A percentile compares a stretch with the other conserved stretches of the same genome.
phyloP scores from a whole-genome alignment of 169 alveolate species.

The Cryptosporidium tyzzeri region DNA sequence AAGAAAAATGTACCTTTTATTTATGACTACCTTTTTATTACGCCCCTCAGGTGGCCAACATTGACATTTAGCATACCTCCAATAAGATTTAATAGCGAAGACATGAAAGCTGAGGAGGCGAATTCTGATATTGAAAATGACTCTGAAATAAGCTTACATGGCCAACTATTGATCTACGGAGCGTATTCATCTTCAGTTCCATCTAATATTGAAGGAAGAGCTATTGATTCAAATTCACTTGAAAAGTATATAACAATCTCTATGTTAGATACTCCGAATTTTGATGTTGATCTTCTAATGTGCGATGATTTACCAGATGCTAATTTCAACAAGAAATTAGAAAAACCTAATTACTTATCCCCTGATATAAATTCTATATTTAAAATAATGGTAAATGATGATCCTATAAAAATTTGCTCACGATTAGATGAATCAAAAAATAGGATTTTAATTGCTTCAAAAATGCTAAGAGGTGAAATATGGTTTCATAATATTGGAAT shows the following conservation, averaged over 20 bases:
- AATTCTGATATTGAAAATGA: not conserved
- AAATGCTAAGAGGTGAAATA: slow-evolving; percentile 43
- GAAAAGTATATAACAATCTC: slow-evolving; percentile 34
- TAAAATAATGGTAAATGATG: slow-evolving; percentile 26
- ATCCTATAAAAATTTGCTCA: slow-evolving; percentile 35
- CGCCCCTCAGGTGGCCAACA: slow-evolving; percentile 72
- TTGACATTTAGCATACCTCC: slow-evolving; percentile 60
- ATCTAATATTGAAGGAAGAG: slow-evolving; percentile 11
- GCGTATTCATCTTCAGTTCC: not conserved
- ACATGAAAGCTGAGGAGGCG: slow-evolving; percentile 34
- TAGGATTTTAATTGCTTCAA: slow-evolving; percentile 32
- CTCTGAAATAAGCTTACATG: slow-evolving; percentile 12
- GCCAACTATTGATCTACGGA: slow-evolving; percentile 22
- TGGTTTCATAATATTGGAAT: slow-evolving; percentile 24
- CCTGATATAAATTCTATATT: slow-evolving; percentile 43
- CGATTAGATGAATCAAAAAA: slow-evolving; percentile 10
- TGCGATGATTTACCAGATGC: not conserved
- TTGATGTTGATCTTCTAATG: slow-evolving; percentile 43
- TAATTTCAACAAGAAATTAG: not conserved
- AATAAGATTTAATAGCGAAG: slow-evolving; percentile 57
- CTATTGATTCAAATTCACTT: not conserved
- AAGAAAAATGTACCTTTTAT: slow-evolving; percentile 64
- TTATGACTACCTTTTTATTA: slow-evolving; percentile 60
- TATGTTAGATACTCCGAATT: slow-evolving; percentile 37
- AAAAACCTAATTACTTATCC: slow-evolving; percentile 13